Evolutionary conservation across 257 asterid species (phyloP), one percentile per base, ranked within the genome.

Genomic region (Gentiana macrophylla): DNA sequence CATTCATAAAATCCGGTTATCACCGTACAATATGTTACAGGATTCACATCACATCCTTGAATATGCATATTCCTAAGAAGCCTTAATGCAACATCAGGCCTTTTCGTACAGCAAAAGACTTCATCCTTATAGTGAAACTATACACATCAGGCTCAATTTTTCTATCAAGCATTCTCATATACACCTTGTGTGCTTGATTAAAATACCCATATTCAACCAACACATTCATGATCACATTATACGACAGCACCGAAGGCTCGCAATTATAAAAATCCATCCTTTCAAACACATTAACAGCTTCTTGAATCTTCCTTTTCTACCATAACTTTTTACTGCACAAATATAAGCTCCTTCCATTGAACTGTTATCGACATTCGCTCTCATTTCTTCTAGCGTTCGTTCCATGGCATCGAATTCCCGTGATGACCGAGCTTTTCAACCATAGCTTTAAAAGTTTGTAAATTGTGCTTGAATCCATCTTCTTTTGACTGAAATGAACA

Each of bases 241-340:
- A 80, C 1, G 98, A 81, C 49, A 48, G 72, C 37, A 84, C 76
- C 0, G 90, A 79, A 0, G 90, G 93, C 56, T 81, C 77, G 61
- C 97, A 91, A n/a, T 75, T 67, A 73, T 81, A 91, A 60, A 91
- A 88, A 52, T 87, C 95, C 98, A 87, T 87, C 70, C 94, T 81
- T 65, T 91, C 95, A 53, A 91, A 91, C 75, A 91, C 83, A 72
- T 83, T 56, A 43, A 80, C 91, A 0, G 97, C 95, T 49, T 81
- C 86, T 67, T 87, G 90, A 72, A 87, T 62, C 71, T 64, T 87
- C 53, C 78, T 51, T 71, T 83, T 80, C 72, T 79, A 5, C 95
- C 98, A 67, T 91, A 91, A 65, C 66, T 81, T 67, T 80, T 81
- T 77, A 91, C 85, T 12, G 76, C 87, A 71, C 72, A 61, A 34